phyloP scores from a whole-genome alignment of 208 protist genomes.

The Zelonia costaricensis region DNA sequence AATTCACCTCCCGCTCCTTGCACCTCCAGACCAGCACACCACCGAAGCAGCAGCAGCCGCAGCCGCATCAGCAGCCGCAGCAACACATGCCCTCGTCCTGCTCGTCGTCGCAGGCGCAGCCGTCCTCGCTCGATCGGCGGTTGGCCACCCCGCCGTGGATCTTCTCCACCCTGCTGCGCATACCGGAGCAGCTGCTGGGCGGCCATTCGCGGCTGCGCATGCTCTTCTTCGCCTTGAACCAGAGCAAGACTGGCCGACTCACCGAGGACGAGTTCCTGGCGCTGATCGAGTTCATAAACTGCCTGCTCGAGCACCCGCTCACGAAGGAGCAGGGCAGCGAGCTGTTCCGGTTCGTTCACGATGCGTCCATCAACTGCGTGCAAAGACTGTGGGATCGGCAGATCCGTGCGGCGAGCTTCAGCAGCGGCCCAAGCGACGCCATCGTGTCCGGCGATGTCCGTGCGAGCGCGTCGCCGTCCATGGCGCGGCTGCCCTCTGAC shows the following conservation, averaged over 20 bases:
- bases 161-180: slow-evolving; percentile 50
- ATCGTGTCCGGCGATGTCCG: too few species aligned
- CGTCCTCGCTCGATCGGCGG: slow-evolving; percentile 2
- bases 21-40: too few species aligned
- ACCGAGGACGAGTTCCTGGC: slow-evolving; percentile 53
- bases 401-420: background rate
- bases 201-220: slow-evolving; percentile 31
- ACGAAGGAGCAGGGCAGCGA: slow-evolving; percentile 33
- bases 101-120: background rate
- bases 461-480: background rate
- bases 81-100: background rate
- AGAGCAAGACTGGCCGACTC: slow-evolving; percentile 45
- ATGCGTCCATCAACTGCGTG: slow-evolving; percentile 32
- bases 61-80: too few species aligned
- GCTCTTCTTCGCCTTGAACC: slow-evolving; percentile 59
- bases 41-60: background rate
- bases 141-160: slow-evolving; percentile 50
- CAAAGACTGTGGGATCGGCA: slow-evolving; percentile 14
- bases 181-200: slow-evolving; percentile 60
- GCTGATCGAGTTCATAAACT: slow-evolving; percentile 56
- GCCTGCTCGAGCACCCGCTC: slow-evolving; percentile 45
- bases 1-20: too few species aligned
- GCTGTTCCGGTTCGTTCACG: slow-evolving; percentile 46
- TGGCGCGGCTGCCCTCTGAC: background rate
- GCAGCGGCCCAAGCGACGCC: too few species aligned